Percentiles rank a stretch among this genome's conserved stretches.
Evolutionary conservation across 169 alveolate genomes (phyloP).

Genomic region (Cryptosporidium meleagridis): DNA sequence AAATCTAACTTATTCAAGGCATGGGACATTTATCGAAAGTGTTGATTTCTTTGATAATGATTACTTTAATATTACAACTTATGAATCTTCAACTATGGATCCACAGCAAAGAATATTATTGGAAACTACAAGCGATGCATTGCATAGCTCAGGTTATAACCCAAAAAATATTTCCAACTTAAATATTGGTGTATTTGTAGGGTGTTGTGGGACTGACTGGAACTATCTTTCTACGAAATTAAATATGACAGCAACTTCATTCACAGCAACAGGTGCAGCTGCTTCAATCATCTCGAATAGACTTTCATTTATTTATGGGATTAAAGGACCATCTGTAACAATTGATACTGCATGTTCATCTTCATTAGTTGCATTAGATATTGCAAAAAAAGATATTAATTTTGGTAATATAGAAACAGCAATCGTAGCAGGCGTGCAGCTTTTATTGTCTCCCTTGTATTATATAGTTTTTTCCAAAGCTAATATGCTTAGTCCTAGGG

Average conservation of each 20-base stretch:
- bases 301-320: slow-evolving; percentile 75
- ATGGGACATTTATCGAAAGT: slow-evolving; percentile 76
- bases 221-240: slow-evolving; percentile 64
- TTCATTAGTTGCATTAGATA: slow-evolving; percentile 81
- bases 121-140: slow-evolving; percentile 71
- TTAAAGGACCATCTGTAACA: slow-evolving; percentile 82
- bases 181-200: slow-evolving; percentile 78
- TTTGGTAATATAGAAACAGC: slow-evolving; percentile 66
- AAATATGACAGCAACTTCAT: slow-evolving; percentile 57
- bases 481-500: slow-evolving; percentile 80
- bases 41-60: slow-evolving; percentile 77
- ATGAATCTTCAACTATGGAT: slow-evolving; percentile 77
- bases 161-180: slow-evolving; percentile 47
- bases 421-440: slow-evolving; percentile 66
- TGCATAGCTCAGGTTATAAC: slow-evolving; percentile 26
- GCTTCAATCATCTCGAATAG: slow-evolving; percentile 79
- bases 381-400: slow-evolving; percentile 68
- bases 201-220: slow-evolving; percentile 82
- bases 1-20: slow-evolving; percentile 59
- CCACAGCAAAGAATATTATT: slow-evolving; percentile 82
- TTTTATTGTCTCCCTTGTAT: slow-evolving; percentile 51
- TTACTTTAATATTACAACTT: slow-evolving; percentile 70
- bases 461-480: slow-evolving; percentile 72
- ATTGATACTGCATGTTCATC: slow-evolving; percentile 85
- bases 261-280: slow-evolving; percentile 76